Conservation (phyloP, 805 yeast genomes). For the Ascoidea asiatica region DNA sequence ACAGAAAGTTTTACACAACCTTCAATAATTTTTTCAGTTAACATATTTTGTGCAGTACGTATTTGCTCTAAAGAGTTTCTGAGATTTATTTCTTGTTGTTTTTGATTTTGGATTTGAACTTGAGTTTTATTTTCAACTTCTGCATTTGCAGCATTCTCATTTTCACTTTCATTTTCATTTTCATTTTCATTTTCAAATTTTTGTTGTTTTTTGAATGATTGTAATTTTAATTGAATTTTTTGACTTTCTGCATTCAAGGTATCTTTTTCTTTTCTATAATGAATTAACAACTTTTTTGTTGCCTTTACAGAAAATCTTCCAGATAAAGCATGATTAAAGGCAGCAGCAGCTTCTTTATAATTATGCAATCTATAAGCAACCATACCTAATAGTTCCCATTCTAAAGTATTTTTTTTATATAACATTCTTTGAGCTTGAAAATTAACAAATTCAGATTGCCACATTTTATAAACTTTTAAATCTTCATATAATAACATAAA, state of each 20-base stretch:
- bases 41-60: constrained; percentile 23
- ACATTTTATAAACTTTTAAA: constrained; percentile 70
- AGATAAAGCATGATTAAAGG: constrained; percentile 60
- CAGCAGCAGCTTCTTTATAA: constrained; percentile 73
- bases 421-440: constrained; percentile 78
- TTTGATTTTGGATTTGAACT: constrained; percentile 20
- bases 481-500: constrained; percentile 63
- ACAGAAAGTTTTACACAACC: constrained; percentile 67
- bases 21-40: constrained; percentile 41
- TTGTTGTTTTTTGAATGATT: constrained; percentile 20
- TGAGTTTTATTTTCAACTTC: constrained; percentile 14
- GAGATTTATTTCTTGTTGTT: constrained; percentile 6
- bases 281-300: constrained; percentile 57
- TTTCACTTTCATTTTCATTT: constrained; percentile 3
- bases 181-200: constrained; percentile 12
- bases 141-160: constrained; percentile 3
- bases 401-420: constrained; percentile 64
- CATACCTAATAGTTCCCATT: constrained; percentile 87
- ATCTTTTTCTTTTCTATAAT: constrained; percentile 38
- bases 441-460: constrained; percentile 87
- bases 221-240: constrained; percentile 6
- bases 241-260: constrained; percentile 16
- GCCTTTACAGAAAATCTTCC: constrained; percentile 74
- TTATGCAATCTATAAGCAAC: constrained; percentile 81
- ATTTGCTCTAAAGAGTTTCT: constrained; percentile 15